A percentile compares a stretch with the other conserved stretches of the same genome.
These are phyloP conservation scores for Starmerella roubikii DNA, from an alignment of 805 yeast genomes.

Conservation along the genomic window DNA sequence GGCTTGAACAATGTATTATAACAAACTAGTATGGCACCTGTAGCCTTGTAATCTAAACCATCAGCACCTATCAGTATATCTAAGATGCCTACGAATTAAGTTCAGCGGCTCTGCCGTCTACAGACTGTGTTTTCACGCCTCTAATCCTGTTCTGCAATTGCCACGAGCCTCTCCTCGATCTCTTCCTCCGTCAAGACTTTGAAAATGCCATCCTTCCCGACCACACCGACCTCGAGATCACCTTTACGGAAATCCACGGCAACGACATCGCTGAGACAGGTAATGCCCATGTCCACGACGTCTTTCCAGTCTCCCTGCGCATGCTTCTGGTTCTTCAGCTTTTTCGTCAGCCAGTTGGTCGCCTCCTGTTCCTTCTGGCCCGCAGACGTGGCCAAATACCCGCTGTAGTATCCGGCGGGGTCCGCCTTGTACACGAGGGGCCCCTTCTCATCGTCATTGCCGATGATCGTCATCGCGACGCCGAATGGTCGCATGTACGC, in stretches of 20 bases:
- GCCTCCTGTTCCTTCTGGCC: slow-evolving; percentile 98
- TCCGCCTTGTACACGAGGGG: slow-evolving; percentile 86
- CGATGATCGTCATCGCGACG: slow-evolving; percentile 75
- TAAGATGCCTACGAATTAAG: no score
- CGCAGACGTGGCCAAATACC: slow-evolving; percentile 82
- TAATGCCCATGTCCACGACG: slow-evolving; percentile 80
- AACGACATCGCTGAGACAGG: slow-evolving; percentile 70
- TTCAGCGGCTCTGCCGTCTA: no score
- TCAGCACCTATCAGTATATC: no score
- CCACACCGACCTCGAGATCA: slow-evolving; percentile 88
- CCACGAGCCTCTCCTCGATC: slow-evolving; percentile 83
- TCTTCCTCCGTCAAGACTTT: slow-evolving; percentile 65
- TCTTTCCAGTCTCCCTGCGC: slow-evolving; percentile 76
- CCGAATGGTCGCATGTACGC: slow-evolving; percentile 98
- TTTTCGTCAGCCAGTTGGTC: slow-evolving; percentile 76
- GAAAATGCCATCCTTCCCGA: slow-evolving; percentile 51
- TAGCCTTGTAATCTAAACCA: no score
- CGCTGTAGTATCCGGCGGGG: slow-evolving; percentile 92
- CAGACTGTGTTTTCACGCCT: no score
- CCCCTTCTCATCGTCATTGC: slow-evolving; percentile 80
- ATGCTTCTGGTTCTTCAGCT: slow-evolving; percentile 57
- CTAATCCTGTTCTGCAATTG: slow-evolving; percentile 93
- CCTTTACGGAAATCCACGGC: slow-evolving; percentile 89
- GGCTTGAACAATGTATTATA: no score
- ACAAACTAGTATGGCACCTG: no score